Evolutionary conservation across 306 rosid species (phyloP).

Genomic region (Herpetospermum pedunculosum): DNA sequence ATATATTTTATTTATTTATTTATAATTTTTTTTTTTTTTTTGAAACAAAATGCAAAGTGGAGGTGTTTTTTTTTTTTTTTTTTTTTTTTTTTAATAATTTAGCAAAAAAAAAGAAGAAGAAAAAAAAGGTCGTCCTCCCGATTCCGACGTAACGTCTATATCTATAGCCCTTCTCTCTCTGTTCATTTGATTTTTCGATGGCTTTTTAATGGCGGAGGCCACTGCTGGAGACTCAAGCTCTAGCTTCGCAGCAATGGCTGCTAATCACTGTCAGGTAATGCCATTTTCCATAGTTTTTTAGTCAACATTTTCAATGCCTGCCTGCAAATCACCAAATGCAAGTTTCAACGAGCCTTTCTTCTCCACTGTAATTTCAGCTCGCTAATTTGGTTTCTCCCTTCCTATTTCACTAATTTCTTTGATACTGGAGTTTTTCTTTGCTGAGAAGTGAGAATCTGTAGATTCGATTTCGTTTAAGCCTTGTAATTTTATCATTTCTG

Average conservation of each 20-base stretch:
- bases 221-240: not conserved
- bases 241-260: not conserved
- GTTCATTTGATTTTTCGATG: not conserved
- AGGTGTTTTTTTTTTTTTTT: too few relatives aligned
- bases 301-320: not conserved
- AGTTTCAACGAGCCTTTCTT: not conserved
- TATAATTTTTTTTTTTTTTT: too few relatives aligned
- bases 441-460: not conserved
- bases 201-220: not conserved
- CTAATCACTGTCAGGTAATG: not conserved
- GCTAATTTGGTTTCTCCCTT: not conserved
- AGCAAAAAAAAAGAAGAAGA: not conserved
- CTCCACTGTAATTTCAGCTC: not conserved
- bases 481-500: not conserved
- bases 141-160: too few relatives aligned
- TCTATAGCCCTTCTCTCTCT: slow-evolving; percentile 15
- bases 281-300: not conserved
- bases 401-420: not conserved
- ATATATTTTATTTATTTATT: too few relatives aligned
- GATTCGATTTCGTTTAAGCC: not conserved
- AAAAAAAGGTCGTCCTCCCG: too few relatives aligned
- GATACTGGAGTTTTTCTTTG: not conserved
- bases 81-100: too few relatives aligned
- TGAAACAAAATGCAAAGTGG: too few relatives aligned
- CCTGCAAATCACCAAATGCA: not conserved